Conservation (phyloP, 2,329 filamentous ascomycete genomes). For the Alternaria solani region DNA sequence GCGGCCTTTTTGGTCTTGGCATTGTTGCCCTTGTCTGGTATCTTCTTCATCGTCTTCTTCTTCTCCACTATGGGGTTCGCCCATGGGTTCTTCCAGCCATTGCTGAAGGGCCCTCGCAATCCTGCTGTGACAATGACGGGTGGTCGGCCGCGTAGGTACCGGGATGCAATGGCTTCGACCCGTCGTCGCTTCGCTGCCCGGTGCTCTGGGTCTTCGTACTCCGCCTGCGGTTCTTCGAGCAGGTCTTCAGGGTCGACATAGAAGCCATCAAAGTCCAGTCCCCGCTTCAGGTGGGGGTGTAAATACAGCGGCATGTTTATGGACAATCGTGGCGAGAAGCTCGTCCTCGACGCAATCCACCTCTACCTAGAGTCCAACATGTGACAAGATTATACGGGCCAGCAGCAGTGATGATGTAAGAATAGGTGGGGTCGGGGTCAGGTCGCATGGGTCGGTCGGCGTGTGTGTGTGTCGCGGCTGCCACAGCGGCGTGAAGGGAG, state of each 20-base stretch:
- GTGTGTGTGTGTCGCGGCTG: constrained; percentile 9
- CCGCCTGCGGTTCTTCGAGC: constrained; percentile 56
- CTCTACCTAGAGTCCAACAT: neutral
- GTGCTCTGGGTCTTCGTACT: constrained; percentile 66
- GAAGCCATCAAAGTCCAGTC: constrained; percentile 33
- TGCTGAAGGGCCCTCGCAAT: constrained; percentile 68
- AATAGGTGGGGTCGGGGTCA: constrained; percentile 12
- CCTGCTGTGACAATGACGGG: constrained; percentile 68
- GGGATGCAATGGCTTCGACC: constrained; percentile 67
- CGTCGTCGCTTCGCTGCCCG: constrained; percentile 61
- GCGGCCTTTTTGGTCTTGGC: constrained; percentile 1
- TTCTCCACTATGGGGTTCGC: constrained; percentile 9
- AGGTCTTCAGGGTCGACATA: constrained; percentile 46
- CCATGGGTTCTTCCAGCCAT: constrained; percentile 51
- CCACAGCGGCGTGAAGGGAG: constrained; percentile 4
- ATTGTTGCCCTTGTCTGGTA: neutral
- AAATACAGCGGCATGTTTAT: constrained; percentile 28
- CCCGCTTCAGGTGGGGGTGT: constrained; percentile 36
- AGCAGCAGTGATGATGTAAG: neutral
- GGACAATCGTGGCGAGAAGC: neutral
- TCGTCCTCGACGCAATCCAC: neutral
- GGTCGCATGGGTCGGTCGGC: constrained; percentile 18
- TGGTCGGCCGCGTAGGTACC: constrained; percentile 65
- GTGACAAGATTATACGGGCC: neutral
- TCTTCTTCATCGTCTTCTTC: neutral